Conservation (phyloP, 2,329 filamentous ascomycete genomes). For the Ceratocystis albifundus region DNA sequence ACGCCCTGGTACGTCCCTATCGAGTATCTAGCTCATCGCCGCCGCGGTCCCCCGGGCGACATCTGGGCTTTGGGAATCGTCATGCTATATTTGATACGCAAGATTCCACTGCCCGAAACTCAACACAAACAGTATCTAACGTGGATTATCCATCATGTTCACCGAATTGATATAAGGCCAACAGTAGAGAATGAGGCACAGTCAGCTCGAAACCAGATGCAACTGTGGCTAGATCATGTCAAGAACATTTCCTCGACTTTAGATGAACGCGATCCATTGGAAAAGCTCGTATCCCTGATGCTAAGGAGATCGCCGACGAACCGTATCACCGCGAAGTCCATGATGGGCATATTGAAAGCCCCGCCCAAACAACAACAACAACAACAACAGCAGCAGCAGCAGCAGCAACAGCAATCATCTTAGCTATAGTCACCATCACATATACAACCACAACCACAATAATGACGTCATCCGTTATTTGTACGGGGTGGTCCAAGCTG, state of each 20-base stretch:
- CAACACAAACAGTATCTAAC: constrained; percentile 23
- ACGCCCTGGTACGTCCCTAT: constrained; percentile 52
- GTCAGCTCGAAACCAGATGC: constrained; percentile 6
- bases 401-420: not conserved
- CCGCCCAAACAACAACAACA: not conserved
- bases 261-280: not conserved
- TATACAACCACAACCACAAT: not conserved
- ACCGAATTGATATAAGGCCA: not conserved
- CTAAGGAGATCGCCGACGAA: not conserved
- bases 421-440: not conserved
- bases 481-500: not conserved
- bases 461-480: not conserved
- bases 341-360: constrained; percentile 1
- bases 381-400: too few species aligned
- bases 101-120: constrained; percentile 44
- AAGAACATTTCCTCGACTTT: not conserved
- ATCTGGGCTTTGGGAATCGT: constrained; percentile 50
- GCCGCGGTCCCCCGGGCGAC: constrained; percentile 44
- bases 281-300: constrained; percentile 16
- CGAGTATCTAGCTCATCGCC: constrained; percentile 46
- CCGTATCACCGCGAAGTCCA: not conserved
- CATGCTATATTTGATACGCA: constrained; percentile 48
- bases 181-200: not conserved
- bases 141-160: constrained; percentile 11
- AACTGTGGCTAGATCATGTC: constrained; percentile 4